A percentile compares a stretch with the other conserved stretches of the same genome.
These are phyloP conservation scores for Pyracantha coccinea DNA, from an alignment of 331 rosid species.

Conservation along the genomic window DNA sequence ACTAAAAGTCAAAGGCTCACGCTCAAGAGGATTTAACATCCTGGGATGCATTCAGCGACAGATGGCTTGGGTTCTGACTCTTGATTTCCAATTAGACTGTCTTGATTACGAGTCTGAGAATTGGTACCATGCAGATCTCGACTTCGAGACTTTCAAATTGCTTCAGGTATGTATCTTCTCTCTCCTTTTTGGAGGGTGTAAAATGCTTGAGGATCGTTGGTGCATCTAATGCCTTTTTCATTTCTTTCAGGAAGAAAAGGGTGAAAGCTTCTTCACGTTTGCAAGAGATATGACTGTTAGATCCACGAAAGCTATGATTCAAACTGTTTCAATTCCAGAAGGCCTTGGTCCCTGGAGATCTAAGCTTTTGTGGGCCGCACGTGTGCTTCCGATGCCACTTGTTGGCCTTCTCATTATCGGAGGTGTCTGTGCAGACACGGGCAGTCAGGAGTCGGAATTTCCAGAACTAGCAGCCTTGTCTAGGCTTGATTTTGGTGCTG, in stretches of 20 bases:
- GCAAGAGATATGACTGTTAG: conserved; percentile 84
- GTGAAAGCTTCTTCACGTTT: conserved; percentile 86
- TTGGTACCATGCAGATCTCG: conserved; percentile 96
- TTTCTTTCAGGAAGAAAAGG: conserved; percentile 64
- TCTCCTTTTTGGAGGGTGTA: neutral
- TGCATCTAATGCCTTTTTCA: conserved; percentile 6
- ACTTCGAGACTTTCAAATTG: conserved; percentile 74
- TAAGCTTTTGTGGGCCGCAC: conserved; percentile 91
- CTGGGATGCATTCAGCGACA: conserved; percentile 89
- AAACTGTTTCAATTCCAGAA: conserved; percentile 45
- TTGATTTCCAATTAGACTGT: conserved; percentile 86
- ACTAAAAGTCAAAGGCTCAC: conserved; percentile 41
- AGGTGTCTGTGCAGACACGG: conserved; percentile 64
- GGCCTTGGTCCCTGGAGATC: conserved; percentile 88
- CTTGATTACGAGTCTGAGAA: conserved; percentile 65
- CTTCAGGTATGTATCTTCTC: conserved; percentile 58
- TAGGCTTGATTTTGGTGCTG: conserved; percentile 88
- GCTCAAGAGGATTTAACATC: conserved; percentile 65
- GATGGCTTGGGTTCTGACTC: conserved; percentile 76
- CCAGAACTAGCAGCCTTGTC: conserved; percentile 94
- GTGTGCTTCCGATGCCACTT: conserved; percentile 96
- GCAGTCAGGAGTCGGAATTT: conserved; percentile 60
- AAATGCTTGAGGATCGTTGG: neutral
- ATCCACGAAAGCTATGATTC: conserved; percentile 78
- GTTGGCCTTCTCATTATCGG: conserved; percentile 82